These are phyloP conservation scores for Cinchona pubescens DNA, from an alignment of 257 asterid species.

Conservation along the genomic window DNA sequence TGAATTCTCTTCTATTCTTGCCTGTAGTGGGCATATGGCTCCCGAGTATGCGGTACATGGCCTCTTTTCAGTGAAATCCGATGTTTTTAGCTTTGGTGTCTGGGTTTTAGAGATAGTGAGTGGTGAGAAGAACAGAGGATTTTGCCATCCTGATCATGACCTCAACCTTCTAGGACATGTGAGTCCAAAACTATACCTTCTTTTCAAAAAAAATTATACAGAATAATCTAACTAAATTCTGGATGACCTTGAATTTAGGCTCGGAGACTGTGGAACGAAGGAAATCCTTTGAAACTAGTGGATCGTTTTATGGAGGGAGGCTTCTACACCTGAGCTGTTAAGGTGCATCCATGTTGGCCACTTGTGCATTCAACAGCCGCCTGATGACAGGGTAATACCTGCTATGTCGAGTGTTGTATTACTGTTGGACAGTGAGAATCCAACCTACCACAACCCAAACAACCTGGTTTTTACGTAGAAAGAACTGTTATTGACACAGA, in stretches of 20 bases:
- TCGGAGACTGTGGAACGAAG: conserved; percentile 35
- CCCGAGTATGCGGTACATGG: conserved; percentile 39
- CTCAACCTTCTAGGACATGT: conserved; percentile 39
- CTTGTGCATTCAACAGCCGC: conserved; percentile 31
- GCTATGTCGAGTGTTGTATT: conserved; percentile 24
- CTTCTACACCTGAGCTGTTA: conserved; percentile 14
- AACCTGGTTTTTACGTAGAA: conserved; percentile 31
- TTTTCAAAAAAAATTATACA: neutral
- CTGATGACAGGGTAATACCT: conserved; percentile 35
- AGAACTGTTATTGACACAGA: conserved; percentile 6
- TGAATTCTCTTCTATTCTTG: neutral
- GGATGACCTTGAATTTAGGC: conserved; percentile 13
- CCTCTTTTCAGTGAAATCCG: conserved; percentile 30
- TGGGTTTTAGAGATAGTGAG: conserved; percentile 33
- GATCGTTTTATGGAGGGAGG: conserved; percentile 18
- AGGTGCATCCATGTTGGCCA: conserved; percentile 34
- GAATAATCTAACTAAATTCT: neutral
- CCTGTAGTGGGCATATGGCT: conserved; percentile 34
- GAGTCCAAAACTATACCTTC: conserved; percentile 4
- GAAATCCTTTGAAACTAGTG: conserved; percentile 25
- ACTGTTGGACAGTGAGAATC: conserved; percentile 16
- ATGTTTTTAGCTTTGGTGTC: conserved; percentile 38
- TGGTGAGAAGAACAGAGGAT: conserved; percentile 30
- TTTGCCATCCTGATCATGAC: conserved; percentile 29
- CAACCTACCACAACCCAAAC: conserved; percentile 25